phyloP scores from a whole-genome alignment of 768 basidiomycete genomes.

The Cubamyces lactineus region DNA sequence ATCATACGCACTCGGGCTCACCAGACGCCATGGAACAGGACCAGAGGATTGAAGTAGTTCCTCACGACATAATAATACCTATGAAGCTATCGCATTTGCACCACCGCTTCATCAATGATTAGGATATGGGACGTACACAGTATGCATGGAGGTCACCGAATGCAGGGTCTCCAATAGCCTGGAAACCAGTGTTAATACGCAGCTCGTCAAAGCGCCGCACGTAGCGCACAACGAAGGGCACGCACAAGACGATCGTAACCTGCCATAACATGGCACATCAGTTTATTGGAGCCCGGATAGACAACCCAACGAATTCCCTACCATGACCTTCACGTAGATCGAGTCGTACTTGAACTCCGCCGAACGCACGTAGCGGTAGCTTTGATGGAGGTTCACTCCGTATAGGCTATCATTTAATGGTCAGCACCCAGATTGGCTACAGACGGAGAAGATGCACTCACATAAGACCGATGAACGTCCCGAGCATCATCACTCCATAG shows the following conservation, averaged over 20 bases:
- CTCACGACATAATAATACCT: slow-evolving; percentile 1
- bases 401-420: neutral
- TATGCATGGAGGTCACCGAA: neutral
- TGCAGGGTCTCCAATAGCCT: neutral
- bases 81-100: neutral
- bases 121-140: neutral
- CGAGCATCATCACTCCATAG: slow-evolving; percentile 3
- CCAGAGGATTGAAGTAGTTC: slow-evolving; percentile 3
- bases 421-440: no score
- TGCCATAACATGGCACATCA: neutral
- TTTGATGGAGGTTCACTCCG: neutral
- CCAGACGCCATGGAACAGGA: slow-evolving; percentile 5
- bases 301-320: neutral
- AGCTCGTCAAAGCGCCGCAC: no score
- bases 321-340: neutral
- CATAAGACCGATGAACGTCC: slow-evolving; percentile 10
- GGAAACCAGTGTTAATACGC: no score
- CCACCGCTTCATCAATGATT: no score
- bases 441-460: neutral
- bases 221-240: no score
- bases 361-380: neutral
- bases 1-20: neutral
- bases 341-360: neutral
- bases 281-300: neutral
- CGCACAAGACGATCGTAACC: neutral